Base-by-base conservation (phyloP, 2,329 filamentous ascomycete genomes). In the Pseudogymnoascus pannorum region DNA sequence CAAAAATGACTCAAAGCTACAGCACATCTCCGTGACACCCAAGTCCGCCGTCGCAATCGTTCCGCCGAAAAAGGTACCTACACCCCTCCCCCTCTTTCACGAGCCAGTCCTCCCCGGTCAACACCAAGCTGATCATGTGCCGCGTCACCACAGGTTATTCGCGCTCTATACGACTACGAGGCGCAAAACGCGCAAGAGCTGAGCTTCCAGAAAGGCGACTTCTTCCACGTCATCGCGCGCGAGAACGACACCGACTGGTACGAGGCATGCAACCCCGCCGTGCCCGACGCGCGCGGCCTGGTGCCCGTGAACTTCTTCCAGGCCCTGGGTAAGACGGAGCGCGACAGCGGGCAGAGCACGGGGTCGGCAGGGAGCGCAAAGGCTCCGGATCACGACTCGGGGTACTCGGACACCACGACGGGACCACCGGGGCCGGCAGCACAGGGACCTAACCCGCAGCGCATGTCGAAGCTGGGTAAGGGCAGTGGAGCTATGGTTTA, bases 161-260 rank as follows among this genome's bases (percentile, higher is more conserved):
- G 93, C 79, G 94, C 94, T 29, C 87, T 97, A 63, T 96, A 96
- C 81, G 91, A 95, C 75, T 96, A 96, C 77, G 83, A 88, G 71
- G 89, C 92, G 63, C 83, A 88, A 70, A 85, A 86, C 63, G 77
- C 77, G 60, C 88, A 93, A 73, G 87, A 96, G 78, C 81, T 99
- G 70, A 88, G 89, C 73, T 99, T 99, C 76, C 91, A 87, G 67
- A 89, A 91, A 73, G 94, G 94, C 71, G 94, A 99, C 75, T 99
- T 97, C 75, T 94, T 99, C 74, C 93, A 97, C 78, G 94, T 99
- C 66, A 93, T 97, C 74, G 91, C 90, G 70, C 88, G 93, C 74
- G 94, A 97, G 78, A 88, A 97, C 79, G 93, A 97, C 73, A 78
- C 80, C 40, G 91, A 97, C 73, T 99, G 94, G 93, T 99, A 97